phyloP scores from a whole-genome alignment of 345 rosid species.

The Psidium guajava region DNA sequence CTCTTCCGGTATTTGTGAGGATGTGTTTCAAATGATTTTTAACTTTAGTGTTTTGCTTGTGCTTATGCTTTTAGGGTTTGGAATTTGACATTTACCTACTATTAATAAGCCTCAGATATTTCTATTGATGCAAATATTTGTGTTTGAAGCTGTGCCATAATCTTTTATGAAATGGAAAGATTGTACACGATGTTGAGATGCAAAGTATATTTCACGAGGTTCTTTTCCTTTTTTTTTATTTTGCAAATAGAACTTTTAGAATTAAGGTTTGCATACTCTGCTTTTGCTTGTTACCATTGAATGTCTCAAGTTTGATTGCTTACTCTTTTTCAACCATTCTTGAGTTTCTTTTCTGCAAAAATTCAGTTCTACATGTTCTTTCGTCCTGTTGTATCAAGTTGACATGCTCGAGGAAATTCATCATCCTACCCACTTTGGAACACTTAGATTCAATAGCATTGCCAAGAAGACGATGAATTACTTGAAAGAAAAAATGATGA shows the following conservation, averaged over 20 bases:
- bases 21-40: not conserved
- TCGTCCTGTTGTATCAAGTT: not conserved
- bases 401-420: not conserved
- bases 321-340: not conserved
- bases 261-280: not conserved
- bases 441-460: not conserved
- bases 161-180: not conserved
- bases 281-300: not conserved
- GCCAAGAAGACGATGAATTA: not conserved
- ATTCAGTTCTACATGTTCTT: not conserved
- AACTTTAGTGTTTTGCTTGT: not conserved
- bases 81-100: not conserved
- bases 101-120: not conserved
- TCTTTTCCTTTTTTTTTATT: not conserved
- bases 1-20: not conserved
- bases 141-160: not conserved
- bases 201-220: not conserved
- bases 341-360: not conserved
- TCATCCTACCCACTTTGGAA: not conserved
- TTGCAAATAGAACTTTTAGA: not conserved
- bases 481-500: not conserved
- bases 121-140: not conserved
- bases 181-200: not conserved
- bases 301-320: not conserved
- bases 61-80: not conserved